These are phyloP conservation scores for Chytridiales sp. DNA, from an alignment of 371 early-diverging fungal species.

Conservation along the genomic window DNA sequence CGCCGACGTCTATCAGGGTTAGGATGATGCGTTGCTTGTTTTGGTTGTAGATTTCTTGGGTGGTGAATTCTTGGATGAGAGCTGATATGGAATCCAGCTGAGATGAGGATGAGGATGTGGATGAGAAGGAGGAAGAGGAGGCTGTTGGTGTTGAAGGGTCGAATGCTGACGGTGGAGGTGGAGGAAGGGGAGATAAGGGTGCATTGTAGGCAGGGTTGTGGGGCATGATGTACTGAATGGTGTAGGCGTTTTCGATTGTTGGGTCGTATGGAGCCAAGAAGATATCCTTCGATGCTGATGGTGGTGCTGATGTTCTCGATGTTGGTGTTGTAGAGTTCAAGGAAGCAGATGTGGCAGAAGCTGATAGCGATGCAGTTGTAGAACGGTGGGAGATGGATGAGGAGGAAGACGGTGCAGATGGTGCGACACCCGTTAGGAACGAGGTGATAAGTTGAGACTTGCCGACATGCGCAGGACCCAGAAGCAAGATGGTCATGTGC, in stretches of 20 bases:
- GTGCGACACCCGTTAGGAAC: slow-evolving; percentile 14
- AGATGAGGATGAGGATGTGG: background rate
- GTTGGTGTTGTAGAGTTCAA: too few relatives aligned
- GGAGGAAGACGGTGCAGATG: background rate
- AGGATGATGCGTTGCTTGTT: slow-evolving; percentile 32
- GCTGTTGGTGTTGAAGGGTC: slow-evolving; percentile 5
- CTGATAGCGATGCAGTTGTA: background rate
- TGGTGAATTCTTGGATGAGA: background rate
- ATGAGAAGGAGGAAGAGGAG: background rate
- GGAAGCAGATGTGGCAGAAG: too few relatives aligned
- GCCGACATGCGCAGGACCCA: slow-evolving; percentile 36
- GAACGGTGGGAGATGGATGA: background rate
- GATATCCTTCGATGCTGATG: background rate
- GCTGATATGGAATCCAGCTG: background rate
- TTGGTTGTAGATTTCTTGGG: too few relatives aligned
- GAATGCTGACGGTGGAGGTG: slow-evolving; percentile 8
- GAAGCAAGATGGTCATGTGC: slow-evolving; percentile 32
- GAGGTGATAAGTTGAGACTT: slow-evolving; percentile 26
- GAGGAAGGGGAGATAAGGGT: slow-evolving; percentile 3
- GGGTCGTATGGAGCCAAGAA: slow-evolving; percentile 31
- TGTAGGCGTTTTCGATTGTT: slow-evolving; percentile 33
- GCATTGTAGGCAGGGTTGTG: slow-evolving; percentile 12
- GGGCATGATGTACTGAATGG: slow-evolving; percentile 28
- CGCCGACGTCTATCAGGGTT: slow-evolving; percentile 32
- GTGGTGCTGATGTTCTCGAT: background rate